Conservation (phyloP, 345 rosid genomes). For the Nasturtium officinale region DNA sequence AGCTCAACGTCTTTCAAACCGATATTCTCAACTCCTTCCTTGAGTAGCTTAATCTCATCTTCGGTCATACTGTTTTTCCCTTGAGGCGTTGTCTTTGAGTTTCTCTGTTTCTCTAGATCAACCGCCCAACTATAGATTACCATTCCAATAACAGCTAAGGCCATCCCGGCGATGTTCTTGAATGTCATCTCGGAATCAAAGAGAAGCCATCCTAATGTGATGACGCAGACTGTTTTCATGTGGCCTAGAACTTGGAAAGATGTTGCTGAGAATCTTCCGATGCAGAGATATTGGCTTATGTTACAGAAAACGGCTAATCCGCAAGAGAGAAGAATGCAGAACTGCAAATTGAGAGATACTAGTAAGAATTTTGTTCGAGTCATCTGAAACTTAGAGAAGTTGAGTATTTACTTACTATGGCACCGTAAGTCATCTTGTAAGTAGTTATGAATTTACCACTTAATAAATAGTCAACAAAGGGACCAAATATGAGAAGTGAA, state of each 20-base stretch:
- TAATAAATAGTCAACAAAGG: constrained; percentile 76
- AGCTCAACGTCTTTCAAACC: constrained; percentile 68
- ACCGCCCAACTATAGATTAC: constrained; percentile 94
- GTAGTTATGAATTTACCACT: constrained; percentile 62
- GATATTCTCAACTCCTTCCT: constrained; percentile 57
- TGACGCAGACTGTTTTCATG: constrained; percentile 94
- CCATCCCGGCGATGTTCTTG: constrained; percentile 87
- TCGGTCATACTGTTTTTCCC: constrained; percentile 73
- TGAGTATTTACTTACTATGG: constrained; percentile 55
- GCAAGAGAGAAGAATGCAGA: constrained; percentile 79
- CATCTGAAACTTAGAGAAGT: not conserved
- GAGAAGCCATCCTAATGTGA: constrained; percentile 86
- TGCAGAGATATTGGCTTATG: constrained; percentile 94
- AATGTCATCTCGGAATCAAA: constrained; percentile 82
- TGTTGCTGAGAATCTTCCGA: constrained; percentile 87
- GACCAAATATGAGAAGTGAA: constrained; percentile 85
- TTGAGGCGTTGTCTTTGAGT: constrained; percentile 44
- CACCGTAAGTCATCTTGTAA: constrained; percentile 76
- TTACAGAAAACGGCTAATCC: constrained; percentile 93
- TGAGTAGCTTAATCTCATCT: constrained; percentile 75
- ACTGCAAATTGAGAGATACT: constrained; percentile 49
- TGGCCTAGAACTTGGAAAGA: constrained; percentile 97
- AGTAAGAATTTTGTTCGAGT: constrained; percentile 8
- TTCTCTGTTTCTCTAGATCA: constrained; percentile 68
- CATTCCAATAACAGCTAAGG: constrained; percentile 79